Evolutionary conservation across 2,329 filamentous ascomycete genomes (phyloP), one percentile per base, ranked within the genome.

Genomic region (Whalleya microplaca): DNA sequence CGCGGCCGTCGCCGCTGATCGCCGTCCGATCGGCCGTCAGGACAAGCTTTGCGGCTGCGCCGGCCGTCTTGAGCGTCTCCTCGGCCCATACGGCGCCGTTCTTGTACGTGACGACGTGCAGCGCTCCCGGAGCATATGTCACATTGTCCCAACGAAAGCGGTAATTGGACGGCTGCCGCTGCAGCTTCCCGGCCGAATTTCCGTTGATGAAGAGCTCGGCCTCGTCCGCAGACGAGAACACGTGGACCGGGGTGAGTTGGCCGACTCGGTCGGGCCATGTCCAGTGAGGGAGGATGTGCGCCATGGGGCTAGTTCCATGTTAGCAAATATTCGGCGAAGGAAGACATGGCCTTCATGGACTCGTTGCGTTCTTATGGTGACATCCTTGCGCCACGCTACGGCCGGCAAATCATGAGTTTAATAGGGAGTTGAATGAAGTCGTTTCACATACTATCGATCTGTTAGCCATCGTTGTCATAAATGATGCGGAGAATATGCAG

Each of bases 231-330:
- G 45, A 21, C 16, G 45, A 46, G 45, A 46, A 46, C 20, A 46
- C 45, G 23, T 46, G 45, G 20, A 46, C 45, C 12, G 45, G 45
- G 5, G 45, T 46, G 19, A 43, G 43, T 70, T 49, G 0, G 49
- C 69, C 41, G 0, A 73, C 71, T 0, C 80, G 71, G 18, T 77
- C 74, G 0, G 78, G 76, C 79, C 80, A 84, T 21, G 72, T 82
- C 81, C 81, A 84, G 63, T 83, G 81, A 2, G 81, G 81, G 1
- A 84, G 73, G 18, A 84, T 78, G 61, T 84, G 80, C 2, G 79
- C 81, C 68, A 78, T 75, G 1, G 62, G 69, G 0, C 55, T 58
- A 19, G 27, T 2, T 19, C 23, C 12, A 48, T 21, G 55, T 58
- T 45, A 58, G 55, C 16, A 29, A 18, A 1, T 8, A 41, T 43